A percentile compares a stretch with the other conserved stretches of the same genome.
Conservation (phyloP, 805 yeast species). For the Gaillardinia entomophila region DNA sequence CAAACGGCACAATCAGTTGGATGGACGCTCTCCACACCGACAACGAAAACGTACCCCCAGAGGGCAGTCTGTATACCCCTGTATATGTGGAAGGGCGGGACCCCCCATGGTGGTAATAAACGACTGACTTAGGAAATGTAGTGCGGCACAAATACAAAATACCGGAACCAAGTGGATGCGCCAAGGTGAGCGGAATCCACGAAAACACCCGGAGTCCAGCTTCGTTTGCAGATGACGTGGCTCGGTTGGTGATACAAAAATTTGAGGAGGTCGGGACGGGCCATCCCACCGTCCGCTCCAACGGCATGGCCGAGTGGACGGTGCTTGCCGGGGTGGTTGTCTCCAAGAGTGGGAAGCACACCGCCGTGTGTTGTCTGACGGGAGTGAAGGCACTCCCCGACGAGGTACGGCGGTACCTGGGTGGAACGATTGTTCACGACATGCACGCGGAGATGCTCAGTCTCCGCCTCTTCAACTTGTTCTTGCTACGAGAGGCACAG, state of each 20-base stretch:
- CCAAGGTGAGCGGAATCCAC: background rate
- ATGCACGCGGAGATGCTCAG: conserved; percentile 85
- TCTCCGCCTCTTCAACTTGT: conserved; percentile 63
- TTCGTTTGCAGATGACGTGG: conserved; percentile 13
- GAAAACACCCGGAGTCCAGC: background rate
- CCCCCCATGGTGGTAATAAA: too few species aligned
- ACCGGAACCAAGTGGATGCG: too few species aligned
- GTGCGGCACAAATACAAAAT: too few species aligned
- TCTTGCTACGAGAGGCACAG: conserved; percentile 44
- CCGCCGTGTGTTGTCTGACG: conserved; percentile 56
- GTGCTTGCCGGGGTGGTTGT: conserved; percentile 67
- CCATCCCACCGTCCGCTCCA: conserved; percentile 56
- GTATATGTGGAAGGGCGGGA: too few species aligned
- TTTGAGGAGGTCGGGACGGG: conserved; percentile 37
- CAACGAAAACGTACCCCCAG: too few species aligned
- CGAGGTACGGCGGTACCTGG: conserved; percentile 30
- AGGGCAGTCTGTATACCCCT: too few species aligned
- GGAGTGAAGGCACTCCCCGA: conserved; percentile 82
- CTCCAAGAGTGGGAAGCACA: conserved; percentile 9
- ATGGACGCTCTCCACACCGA: too few species aligned
- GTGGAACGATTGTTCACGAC: conserved; percentile 75
- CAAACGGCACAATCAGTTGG: too few species aligned
- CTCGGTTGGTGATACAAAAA: conserved; percentile 16
- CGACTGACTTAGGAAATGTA: too few species aligned
- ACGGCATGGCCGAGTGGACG: conserved; percentile 76